A percentile compares a stretch with the other conserved stretches of the same genome.
Conservation (phyloP, 176 grass and related monocot species). For the Paspalum notatum region DNA sequence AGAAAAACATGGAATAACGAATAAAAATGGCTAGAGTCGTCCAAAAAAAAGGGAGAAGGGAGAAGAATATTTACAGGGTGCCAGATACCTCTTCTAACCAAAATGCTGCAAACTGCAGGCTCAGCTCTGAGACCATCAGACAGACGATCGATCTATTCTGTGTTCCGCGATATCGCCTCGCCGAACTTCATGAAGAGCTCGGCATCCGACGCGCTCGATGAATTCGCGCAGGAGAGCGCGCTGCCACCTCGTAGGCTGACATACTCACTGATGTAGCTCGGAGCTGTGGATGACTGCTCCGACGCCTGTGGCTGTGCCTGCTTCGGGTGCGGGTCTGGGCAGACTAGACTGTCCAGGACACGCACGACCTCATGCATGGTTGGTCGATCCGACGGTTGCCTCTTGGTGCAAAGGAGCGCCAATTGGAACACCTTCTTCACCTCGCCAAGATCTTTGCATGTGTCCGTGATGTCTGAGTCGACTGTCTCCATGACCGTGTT, state of each 20-base stretch:
- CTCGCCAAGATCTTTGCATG: constrained; percentile 77
- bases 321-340: constrained; percentile 45
- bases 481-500: constrained; percentile 95
- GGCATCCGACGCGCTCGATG: constrained; percentile 67
- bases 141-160: constrained; percentile 41
- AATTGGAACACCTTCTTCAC: constrained; percentile 88
- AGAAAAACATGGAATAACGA: neutral
- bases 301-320: constrained; percentile 22
- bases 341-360: constrained; percentile 66
- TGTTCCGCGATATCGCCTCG: constrained; percentile 81
- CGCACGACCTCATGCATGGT: constrained; percentile 91
- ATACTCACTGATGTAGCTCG: constrained; percentile 74
- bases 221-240: constrained; percentile 46
- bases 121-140: neutral
- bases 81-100: neutral
- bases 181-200: constrained; percentile 96
- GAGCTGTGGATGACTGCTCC: constrained; percentile 15
- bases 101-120: constrained; percentile 17
- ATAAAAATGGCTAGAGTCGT: constrained; percentile 14
- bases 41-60: constrained; percentile 9
- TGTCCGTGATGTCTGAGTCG: constrained; percentile 61
- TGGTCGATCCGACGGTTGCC: constrained; percentile 75
- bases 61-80: constrained; percentile 45
- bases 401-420: constrained; percentile 85
- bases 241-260: constrained; percentile 56